Base-by-base conservation (phyloP, 257 asterid genomes). In the Lavandula angustifolia region DNA sequence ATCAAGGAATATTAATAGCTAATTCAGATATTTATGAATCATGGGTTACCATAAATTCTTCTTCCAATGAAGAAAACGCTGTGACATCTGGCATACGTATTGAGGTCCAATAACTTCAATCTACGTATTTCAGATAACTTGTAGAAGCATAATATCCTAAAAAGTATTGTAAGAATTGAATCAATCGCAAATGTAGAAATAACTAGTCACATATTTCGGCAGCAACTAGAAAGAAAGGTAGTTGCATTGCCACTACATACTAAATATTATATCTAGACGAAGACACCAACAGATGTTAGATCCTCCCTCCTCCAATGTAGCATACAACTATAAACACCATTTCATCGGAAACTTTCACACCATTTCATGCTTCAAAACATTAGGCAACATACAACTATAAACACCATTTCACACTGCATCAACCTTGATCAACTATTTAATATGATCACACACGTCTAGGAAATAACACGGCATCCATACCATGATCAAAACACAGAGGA, bases 341-440 rank as follows among this genome's bases (percentile, higher is more conserved):
- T 56, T 33, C 65, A 7, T n/a, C n/a, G n/a, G n/a, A n/a, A n/a
- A n/a, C n/a, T n/a, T n/a, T n/a, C n/a, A n/a, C n/a, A n/a, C n/a
- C n/a, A n/a, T n/a, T n/a, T n/a, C n/a, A n/a, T n/a, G n/a, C n/a
- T n/a, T n/a, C 27, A 22, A 22, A 22, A 0, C 27, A 35, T 63
- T 41, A 27, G 17, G 62, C 33, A 32, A 57, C 27, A 56, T 4
- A 16, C 48, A 57, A 16, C 32, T 38, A 32, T 4, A 14, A 12
- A 41, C 33, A 66, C 18, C 47, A 35, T 55, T 56, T 33, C 65
- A 7, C 2, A 44, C 50, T 1, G 50, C 50, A 44, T 44, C 14
- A 54, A 35, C 53, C 51, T 56, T 42, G 46, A 63, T 55, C 54
- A 54, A 54, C 14, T 57, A 56, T 16, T 56, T 4, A 56, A 13